phyloP scores from a whole-genome alignment of 2,329 filamentous ascomycete species.

The Penicillium expansum region DNA sequence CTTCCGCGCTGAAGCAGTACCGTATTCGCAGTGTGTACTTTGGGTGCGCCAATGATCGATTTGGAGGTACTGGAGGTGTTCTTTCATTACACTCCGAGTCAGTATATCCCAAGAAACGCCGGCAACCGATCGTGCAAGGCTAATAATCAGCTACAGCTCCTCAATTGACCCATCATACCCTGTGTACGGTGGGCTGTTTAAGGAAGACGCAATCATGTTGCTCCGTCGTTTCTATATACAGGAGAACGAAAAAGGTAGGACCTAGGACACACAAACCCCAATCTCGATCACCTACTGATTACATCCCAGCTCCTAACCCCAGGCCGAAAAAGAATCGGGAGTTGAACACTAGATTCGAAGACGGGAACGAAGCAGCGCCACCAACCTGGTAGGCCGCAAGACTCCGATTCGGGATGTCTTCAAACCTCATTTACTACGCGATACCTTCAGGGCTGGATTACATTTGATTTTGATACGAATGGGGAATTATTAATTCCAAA shows the following conservation, averaged over 20 bases:
- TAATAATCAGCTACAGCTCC: constrained; percentile 47
- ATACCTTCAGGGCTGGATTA: neutral
- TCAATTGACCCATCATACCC: constrained; percentile 76
- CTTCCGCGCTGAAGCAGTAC: constrained; percentile 84
- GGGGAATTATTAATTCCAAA: neutral
- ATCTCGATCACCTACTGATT: constrained; percentile 10
- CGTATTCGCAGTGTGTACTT: constrained; percentile 88
- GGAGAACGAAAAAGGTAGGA: constrained; percentile 82
- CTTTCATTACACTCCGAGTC: constrained; percentile 76
- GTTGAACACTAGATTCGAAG: constrained; percentile 58
- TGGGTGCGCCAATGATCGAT: constrained; percentile 93
- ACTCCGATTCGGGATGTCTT: neutral
- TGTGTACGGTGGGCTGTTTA: constrained; percentile 81
- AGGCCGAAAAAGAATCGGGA: constrained; percentile 63
- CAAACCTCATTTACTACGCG: neutral
- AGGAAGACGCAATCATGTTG: constrained; percentile 89
- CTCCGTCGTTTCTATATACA: constrained; percentile 95
- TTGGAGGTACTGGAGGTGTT: constrained; percentile 93
- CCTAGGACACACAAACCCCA: neutral
- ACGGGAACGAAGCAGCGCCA: constrained; percentile 10
- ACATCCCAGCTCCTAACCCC: constrained; percentile 56
- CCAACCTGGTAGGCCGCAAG: neutral
- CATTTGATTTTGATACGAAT: neutral
- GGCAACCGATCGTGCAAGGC: neutral
- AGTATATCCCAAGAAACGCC: constrained; percentile 23